Percentiles rank a stretch among this genome's conserved stretches.
Evolutionary conservation across 1,284 basidiomycete species (phyloP).

Genomic region (Cryptococcus neoformans): DNA sequence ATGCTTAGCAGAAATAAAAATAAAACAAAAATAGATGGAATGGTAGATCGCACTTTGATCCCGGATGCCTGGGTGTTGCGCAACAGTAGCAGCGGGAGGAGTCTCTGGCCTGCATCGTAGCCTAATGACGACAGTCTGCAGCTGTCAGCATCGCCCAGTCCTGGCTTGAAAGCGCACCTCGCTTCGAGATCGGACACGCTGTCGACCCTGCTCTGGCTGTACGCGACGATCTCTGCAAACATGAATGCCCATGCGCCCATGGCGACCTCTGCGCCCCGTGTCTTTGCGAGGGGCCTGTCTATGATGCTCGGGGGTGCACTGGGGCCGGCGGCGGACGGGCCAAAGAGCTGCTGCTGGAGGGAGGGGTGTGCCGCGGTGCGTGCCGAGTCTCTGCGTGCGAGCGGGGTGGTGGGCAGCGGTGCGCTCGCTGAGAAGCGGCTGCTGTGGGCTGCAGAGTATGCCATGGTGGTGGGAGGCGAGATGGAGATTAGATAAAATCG

Average conservation of each 20-base stretch:
- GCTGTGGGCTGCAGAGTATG: constrained; percentile 7
- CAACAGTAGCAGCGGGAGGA: constrained; percentile 55
- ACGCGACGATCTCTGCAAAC: constrained; percentile 87
- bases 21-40: background rate
- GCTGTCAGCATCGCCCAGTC: background rate
- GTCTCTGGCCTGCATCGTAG: constrained; percentile 79
- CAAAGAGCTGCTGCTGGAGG: constrained; percentile 28
- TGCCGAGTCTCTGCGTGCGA: constrained; percentile 11
- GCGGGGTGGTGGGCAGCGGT: constrained; percentile 14
- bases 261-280: constrained; percentile 73
- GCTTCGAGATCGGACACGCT: constrained; percentile 94
- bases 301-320: constrained; percentile 53
- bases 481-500: background rate
- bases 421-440: constrained; percentile 12
- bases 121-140: constrained; percentile 82
- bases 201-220: constrained; percentile 89
- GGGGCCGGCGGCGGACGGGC: background rate
- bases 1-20: constrained; percentile 42
- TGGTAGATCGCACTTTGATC: constrained; percentile 57
- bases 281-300: constrained; percentile 80
- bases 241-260: constrained; percentile 79
- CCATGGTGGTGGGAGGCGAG: constrained; percentile 3
- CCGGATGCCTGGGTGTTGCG: constrained; percentile 42
- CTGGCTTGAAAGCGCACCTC: constrained; percentile 51
- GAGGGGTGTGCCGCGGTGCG: constrained; percentile 11